Conservation (phyloP, 129 eudicot genomes). For the Helichrysum umbraculigerum region DNA sequence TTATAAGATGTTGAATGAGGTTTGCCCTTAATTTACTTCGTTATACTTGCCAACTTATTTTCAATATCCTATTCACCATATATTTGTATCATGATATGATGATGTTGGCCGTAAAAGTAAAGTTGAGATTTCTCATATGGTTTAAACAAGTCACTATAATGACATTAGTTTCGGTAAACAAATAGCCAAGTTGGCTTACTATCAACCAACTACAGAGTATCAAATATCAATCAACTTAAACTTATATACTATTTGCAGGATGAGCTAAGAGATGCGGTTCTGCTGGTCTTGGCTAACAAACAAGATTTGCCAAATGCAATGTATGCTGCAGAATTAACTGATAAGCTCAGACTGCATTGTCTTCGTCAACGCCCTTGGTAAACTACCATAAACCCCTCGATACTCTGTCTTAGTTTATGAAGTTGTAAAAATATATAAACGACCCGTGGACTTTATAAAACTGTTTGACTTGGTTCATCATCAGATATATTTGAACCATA, state of each 20-base stretch:
- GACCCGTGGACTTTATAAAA: not conserved
- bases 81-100: not conserved
- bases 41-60: not conserved
- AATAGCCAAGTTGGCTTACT: not conserved
- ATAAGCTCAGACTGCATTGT: not conserved
- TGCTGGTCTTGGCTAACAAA: not conserved
- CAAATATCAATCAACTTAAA: not conserved
- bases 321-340: conserved; percentile 2
- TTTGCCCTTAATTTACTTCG: not conserved
- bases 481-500: not conserved
- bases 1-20: not conserved
- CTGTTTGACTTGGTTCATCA: not conserved
- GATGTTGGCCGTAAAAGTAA: not conserved
- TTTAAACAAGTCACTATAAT: not conserved
- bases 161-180: too few relatives aligned
- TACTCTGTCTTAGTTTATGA: not conserved
- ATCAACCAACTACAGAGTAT: not conserved
- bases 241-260: not conserved
- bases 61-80: not conserved
- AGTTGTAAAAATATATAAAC: too few relatives aligned
- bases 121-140: too few relatives aligned
- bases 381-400: not conserved
- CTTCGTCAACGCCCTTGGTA: conserved; percentile 7
- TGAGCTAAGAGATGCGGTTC: not conserved
- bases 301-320: conserved; percentile 6